A percentile compares a stretch with the other conserved stretches of the same genome.
These are phyloP conservation scores for Linderniella brevidens DNA, from an alignment of 257 asterid genomes.

Conservation along the genomic window DNA sequence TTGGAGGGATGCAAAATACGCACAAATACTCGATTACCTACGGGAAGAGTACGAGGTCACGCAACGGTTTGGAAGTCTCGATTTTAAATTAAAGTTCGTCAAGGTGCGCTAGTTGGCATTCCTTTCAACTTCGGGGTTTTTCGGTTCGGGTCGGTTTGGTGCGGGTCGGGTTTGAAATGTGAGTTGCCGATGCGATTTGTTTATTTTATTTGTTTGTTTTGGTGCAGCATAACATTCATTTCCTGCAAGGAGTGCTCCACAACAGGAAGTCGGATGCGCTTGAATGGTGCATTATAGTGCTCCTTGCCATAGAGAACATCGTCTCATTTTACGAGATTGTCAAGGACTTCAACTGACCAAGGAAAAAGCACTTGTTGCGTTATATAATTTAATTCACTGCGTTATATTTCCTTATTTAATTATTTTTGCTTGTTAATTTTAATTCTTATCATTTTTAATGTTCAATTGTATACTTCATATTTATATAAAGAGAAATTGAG, in stretches of 20 bases:
- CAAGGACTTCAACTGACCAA: too few relatives aligned
- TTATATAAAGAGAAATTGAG: too few relatives aligned
- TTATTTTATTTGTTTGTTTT: neutral
- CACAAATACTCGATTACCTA: slow-evolving; percentile 79
- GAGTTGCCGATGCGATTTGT: neutral
- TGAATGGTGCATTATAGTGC: slow-evolving; percentile 85
- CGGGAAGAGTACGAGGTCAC: slow-evolving; percentile 92
- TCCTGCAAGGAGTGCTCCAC: slow-evolving; percentile 96
- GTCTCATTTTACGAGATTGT: slow-evolving; percentile 54
- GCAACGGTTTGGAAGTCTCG: slow-evolving; percentile 87
- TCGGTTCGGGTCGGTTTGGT: neutral
- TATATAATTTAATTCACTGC: too few relatives aligned
- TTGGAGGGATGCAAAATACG: slow-evolving; percentile 97
- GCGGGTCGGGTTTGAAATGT: too few relatives aligned
- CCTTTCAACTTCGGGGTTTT: neutral
- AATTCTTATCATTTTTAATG: too few relatives aligned
- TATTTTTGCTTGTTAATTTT: too few relatives aligned
- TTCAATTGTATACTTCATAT: too few relatives aligned
- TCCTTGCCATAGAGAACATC: slow-evolving; percentile 57
- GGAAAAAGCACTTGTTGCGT: slow-evolving; percentile 25
- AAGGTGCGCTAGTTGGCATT: slow-evolving; percentile 49
- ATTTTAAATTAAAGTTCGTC: slow-evolving; percentile 79
- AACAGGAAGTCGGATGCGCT: slow-evolving; percentile 76
- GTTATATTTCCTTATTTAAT: too few relatives aligned
- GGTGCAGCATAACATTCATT: slow-evolving; percentile 93